A percentile compares a stretch with the other conserved stretches of the same genome.
phyloP scores from a whole-genome alignment of 805 yeast species.

The Dipodascus geniculatus region DNA sequence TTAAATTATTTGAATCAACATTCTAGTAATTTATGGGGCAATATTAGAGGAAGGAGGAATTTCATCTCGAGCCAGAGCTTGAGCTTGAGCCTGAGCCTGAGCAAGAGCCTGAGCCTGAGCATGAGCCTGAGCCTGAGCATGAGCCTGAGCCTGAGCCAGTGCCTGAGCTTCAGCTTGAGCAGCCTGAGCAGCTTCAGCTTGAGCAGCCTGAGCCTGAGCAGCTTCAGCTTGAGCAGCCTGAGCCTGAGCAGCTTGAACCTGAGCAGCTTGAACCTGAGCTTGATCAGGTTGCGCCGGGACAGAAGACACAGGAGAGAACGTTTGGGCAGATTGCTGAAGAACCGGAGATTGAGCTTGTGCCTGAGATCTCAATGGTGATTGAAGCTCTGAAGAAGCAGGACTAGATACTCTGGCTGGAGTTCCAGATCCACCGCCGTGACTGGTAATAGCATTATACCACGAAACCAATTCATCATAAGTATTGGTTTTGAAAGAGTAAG shows the following conservation, averaged over 20 bases:
- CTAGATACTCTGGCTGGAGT: background rate
- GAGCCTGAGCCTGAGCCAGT: constrained; percentile 3
- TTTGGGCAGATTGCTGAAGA: background rate
- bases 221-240: constrained; percentile 2
- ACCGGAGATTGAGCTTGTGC: background rate
- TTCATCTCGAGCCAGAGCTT: background rate
- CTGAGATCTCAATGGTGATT: background rate
- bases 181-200: constrained; percentile 8
- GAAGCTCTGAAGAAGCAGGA: background rate
- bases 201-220: constrained; percentile 4
- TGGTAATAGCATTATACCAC: constrained; percentile 33
- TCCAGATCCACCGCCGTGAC: background rate
- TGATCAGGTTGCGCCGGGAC: no score
- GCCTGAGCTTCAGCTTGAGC: constrained; percentile 1
- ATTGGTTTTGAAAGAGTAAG: constrained; percentile 32
- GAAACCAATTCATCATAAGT: constrained; percentile 33
- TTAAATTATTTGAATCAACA: no score
- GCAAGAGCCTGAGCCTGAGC: constrained; percentile 8
- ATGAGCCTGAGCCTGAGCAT: background rate
- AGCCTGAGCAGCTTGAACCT: constrained; percentile 5
- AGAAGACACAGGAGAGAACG: no score
- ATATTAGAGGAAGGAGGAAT: background rate
- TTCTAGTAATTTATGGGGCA: background rate
- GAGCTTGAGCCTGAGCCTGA: constrained; percentile 5
- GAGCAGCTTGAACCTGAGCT: background rate